Percentiles rank a stretch among this genome's conserved stretches.
phyloP scores from a whole-genome alignment of 1,284 basidiomycete genomes.

The Ustilago curta region DNA sequence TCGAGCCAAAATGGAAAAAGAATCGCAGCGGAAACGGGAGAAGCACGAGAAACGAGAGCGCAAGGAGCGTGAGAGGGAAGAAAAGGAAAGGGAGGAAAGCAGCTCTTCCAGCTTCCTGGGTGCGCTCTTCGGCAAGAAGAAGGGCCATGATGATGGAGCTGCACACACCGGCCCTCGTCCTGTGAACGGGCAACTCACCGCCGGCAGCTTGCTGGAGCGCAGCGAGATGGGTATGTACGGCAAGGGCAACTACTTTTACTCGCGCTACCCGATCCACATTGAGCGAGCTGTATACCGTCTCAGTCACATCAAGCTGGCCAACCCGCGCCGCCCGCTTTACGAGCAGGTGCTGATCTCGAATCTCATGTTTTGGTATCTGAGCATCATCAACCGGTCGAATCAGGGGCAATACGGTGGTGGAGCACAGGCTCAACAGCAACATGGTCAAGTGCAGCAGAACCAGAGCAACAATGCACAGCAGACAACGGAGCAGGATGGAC shows the following conservation, averaged over 20 bases:
- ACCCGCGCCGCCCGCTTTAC: slow-evolving; percentile 92
- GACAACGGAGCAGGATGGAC: slow-evolving; percentile 17
- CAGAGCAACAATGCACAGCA: not conserved
- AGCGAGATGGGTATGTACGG: slow-evolving; percentile 37
- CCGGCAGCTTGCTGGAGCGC: slow-evolving; percentile 56
- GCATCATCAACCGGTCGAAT: slow-evolving; percentile 85
- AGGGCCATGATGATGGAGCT: slow-evolving; percentile 44
- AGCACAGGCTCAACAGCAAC: slow-evolving; percentile 63
- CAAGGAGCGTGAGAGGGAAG: slow-evolving; percentile 51
- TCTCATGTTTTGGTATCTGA: slow-evolving; percentile 99
- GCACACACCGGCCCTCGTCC: slow-evolving; percentile 17
- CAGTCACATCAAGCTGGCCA: slow-evolving; percentile 97
- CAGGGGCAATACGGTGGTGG: slow-evolving; percentile 67
- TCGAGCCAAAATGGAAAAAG: slow-evolving; percentile 44
- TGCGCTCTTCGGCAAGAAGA: slow-evolving; percentile 63
- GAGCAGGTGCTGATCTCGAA: slow-evolving; percentile 99
- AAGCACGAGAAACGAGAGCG: slow-evolving; percentile 55
- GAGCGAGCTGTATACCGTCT: slow-evolving; percentile 96
- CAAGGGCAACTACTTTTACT: slow-evolving; percentile 72
- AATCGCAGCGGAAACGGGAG: slow-evolving; percentile 49
- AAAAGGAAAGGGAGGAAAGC: slow-evolving; percentile 54
- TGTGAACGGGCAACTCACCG: slow-evolving; percentile 50
- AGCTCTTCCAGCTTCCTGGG: slow-evolving; percentile 63
- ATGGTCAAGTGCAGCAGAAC: slow-evolving; percentile 38
- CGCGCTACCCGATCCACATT: slow-evolving; percentile 95